Evolutionary conservation across 495 filamentous ascomycete genomes (phyloP).

Genomic region (Penicillium malachiteum): DNA sequence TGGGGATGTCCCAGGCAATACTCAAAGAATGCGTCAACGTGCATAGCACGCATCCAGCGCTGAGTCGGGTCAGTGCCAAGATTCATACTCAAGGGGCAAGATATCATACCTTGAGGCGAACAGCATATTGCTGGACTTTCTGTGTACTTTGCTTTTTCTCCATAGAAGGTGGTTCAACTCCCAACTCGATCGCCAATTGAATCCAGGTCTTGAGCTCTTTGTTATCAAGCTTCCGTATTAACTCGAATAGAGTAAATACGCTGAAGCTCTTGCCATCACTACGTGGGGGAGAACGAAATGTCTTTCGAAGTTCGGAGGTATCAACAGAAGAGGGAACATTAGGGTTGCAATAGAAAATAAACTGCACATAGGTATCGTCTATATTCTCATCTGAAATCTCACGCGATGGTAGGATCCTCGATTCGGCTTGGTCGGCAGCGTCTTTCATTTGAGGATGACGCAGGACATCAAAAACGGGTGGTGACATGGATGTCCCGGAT

Average conservation of each 20-base stretch:
- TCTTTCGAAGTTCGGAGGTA: constrained; percentile 70
- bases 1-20: constrained; percentile 80
- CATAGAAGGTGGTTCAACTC: constrained; percentile 81
- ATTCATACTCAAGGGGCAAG: background rate
- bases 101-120: constrained; percentile 75
- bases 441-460: constrained; percentile 36
- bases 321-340: constrained; percentile 69
- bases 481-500: constrained; percentile 43
- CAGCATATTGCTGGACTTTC: constrained; percentile 97
- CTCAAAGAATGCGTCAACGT: constrained; percentile 95
- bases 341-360: constrained; percentile 91
- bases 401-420: constrained; percentile 60
- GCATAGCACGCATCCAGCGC: constrained; percentile 99
- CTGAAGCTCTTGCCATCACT: constrained; percentile 93
- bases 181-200: constrained; percentile 81
- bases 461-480: constrained; percentile 37
- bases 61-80: constrained; percentile 34
- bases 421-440: constrained; percentile 35
- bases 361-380: constrained; percentile 83
- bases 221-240: constrained; percentile 77
- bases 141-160: constrained; percentile 91
- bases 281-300: constrained; percentile 81
- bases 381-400: constrained; percentile 72
- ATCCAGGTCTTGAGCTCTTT: constrained; percentile 98
- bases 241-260: constrained; percentile 74